These are phyloP conservation scores for bread wheat (Triticum aestivum) DNA, from an alignment of 176 grass and related monocot genomes.

Conservation along the genomic window DNA sequence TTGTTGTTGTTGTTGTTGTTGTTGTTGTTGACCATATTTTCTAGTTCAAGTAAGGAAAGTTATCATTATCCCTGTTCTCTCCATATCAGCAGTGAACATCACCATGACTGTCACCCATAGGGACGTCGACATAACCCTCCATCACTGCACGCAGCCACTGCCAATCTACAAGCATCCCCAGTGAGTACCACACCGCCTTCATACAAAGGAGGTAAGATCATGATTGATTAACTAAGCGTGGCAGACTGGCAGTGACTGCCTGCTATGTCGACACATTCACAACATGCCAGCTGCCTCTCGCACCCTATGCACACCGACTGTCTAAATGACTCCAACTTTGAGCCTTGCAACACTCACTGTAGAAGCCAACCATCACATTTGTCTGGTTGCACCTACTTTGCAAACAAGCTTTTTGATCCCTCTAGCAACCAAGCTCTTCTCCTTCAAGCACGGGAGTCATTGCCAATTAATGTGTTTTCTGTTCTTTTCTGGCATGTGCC, in stretches of 20 bases:
- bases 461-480: neutral
- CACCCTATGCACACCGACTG: neutral
- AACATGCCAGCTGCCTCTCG: neutral
- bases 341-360: neutral
- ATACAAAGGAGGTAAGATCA: too few relatives aligned
- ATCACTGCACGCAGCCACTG: neutral
- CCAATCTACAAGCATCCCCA: neutral
- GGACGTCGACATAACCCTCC: neutral
- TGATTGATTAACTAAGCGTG: neutral
- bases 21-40: neutral
- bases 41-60: neutral
- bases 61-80: neutral
- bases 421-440: neutral
- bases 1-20: too few relatives aligned
- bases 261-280: neutral
- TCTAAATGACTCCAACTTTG: neutral
- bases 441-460: neutral
- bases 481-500: neutral
- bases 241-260: neutral
- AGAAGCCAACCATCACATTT: neutral
- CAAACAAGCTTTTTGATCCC: neutral
- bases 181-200: too few relatives aligned
- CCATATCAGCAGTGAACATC: neutral
- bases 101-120: neutral
- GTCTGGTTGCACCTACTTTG: neutral